Evolutionary conservation across 2,329 filamentous ascomycete species (phyloP).

Genomic region (Ascochyta fabae): DNA sequence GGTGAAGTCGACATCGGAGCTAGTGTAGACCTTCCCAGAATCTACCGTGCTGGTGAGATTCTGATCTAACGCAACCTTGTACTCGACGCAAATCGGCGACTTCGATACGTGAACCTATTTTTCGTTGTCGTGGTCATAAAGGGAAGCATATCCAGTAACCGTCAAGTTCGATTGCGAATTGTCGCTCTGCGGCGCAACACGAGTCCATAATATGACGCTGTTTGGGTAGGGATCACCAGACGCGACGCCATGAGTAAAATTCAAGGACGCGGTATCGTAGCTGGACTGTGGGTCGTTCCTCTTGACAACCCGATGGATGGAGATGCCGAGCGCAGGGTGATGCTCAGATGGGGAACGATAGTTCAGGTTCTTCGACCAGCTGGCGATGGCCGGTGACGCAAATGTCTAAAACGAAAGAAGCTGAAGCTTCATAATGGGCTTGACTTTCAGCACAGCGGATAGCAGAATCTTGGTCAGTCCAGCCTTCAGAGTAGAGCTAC

Average conservation of each 20-base stretch:
- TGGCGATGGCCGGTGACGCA: conserved; percentile 28
- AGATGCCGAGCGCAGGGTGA: conserved; percentile 68
- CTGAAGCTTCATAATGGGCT: conserved; percentile 37
- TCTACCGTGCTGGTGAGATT: conserved; percentile 58
- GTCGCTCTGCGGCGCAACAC: conserved; percentile 47
- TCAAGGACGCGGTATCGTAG: conserved; percentile 33
- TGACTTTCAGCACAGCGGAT: background rate
- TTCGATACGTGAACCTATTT: conserved; percentile 61
- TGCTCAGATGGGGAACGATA: conserved; percentile 71
- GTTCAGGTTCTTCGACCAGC: conserved; percentile 63
- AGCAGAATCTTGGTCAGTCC: background rate
- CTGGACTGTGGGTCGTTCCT: conserved; percentile 48
- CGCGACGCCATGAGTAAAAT: conserved; percentile 55
- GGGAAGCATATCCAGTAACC: conserved; percentile 61
- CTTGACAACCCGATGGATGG: conserved; percentile 67
- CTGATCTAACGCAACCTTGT: conserved; percentile 62
- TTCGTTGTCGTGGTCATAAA: conserved; percentile 62
- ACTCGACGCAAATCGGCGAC: conserved; percentile 71
- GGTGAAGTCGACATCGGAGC: conserved; percentile 77
- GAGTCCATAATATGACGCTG: conserved; percentile 47
- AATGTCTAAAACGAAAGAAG: conserved; percentile 28
- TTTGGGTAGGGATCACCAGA: conserved; percentile 56
- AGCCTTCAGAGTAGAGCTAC: conserved; percentile 9
- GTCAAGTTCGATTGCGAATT: conserved; percentile 55
- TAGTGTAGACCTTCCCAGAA: conserved; percentile 70